Conservation (phyloP, 345 rosid species). For the Brassica rapa region DNA sequence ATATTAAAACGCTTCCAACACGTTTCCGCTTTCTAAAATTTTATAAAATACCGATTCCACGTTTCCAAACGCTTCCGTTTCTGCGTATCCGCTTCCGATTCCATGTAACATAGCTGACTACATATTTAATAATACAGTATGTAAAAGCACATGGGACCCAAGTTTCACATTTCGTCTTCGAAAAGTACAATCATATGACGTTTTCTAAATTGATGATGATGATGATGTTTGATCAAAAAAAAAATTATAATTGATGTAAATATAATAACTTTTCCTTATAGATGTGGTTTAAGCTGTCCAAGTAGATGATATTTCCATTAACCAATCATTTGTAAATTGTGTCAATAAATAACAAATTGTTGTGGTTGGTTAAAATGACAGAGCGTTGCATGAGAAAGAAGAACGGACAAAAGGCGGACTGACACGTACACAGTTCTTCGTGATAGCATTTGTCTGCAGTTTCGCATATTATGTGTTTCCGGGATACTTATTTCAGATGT, state of each 20-base stretch:
- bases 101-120: no score
- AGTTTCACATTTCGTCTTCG: background rate
- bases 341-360: background rate
- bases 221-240: no score
- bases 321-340: background rate
- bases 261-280: background rate
- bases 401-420: slow-evolving; percentile 68
- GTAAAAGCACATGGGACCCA: slow-evolving; percentile 11
- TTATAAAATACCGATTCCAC: no score
- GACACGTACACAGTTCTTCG: slow-evolving; percentile 82
- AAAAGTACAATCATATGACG: background rate
- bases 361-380: slow-evolving; percentile 30
- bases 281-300: background rate
- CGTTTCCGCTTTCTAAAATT: no score
- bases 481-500: slow-evolving; percentile 79
- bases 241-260: background rate
- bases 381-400: slow-evolving; percentile 92
- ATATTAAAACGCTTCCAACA: no score
- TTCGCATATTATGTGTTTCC: slow-evolving; percentile 90
- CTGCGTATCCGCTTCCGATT: no score
- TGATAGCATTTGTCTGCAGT: slow-evolving; percentile 80
- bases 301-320: background rate
- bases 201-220: no score
- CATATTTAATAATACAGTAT: background rate
- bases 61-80: no score